These are phyloP conservation scores for Phytophthora podocarpi DNA, from an alignment of 352 stramenopile genomes.

Conservation along the genomic window DNA sequence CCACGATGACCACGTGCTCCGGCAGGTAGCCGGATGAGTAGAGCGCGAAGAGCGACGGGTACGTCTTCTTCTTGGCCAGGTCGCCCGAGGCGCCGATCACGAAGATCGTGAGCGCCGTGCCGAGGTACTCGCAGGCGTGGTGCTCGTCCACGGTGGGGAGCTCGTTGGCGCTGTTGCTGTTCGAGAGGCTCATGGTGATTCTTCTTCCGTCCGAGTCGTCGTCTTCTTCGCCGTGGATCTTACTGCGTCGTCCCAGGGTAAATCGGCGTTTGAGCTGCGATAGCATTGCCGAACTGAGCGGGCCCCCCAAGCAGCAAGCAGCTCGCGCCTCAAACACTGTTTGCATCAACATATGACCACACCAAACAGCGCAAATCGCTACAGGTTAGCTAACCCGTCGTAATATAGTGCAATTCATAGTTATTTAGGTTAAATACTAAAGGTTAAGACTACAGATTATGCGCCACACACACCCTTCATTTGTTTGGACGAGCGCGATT, in stretches of 20 bases:
- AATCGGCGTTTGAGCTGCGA: constrained; percentile 51
- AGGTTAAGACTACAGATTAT: background rate
- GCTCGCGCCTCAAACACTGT: constrained; percentile 1
- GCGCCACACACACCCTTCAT: background rate
- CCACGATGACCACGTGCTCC: constrained; percentile 83
- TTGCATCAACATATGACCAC: constrained; percentile 36
- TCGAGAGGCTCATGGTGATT: constrained; percentile 42
- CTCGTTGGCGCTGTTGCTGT: constrained; percentile 23
- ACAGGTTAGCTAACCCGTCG: background rate
- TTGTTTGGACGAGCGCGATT: background rate
- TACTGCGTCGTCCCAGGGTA: constrained; percentile 42
- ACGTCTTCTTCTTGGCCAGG: constrained; percentile 93
- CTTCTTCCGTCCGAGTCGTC: constrained; percentile 25
- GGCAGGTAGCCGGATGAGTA: constrained; percentile 83
- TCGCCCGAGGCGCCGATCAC: constrained; percentile 89
- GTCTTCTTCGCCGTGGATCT: constrained; percentile 37
- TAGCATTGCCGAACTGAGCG: constrained; percentile 39
- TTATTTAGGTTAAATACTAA: background rate
- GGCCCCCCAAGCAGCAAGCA: constrained; percentile 21
- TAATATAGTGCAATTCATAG: background rate
- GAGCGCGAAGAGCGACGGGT: constrained; percentile 90
- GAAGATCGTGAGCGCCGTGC: constrained; percentile 78
- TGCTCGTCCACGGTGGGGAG: constrained; percentile 45
- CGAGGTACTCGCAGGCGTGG: constrained; percentile 70
- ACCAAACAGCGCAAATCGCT: background rate